Base-by-base conservation (phyloP, 805 yeast species). In the Lipomyces mesembrius region DNA sequence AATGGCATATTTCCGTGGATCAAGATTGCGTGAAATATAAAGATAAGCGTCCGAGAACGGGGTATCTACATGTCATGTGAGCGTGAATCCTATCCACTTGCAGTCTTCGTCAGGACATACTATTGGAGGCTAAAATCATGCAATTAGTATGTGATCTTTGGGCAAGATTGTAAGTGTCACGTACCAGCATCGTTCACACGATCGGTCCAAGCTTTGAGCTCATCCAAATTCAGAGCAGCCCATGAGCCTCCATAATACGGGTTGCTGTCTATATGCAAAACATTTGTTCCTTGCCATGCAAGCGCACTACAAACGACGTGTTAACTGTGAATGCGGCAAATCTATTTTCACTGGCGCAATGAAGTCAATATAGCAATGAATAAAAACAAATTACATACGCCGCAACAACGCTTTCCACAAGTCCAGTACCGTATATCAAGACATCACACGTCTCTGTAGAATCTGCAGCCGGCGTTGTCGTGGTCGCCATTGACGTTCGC, bases 241-340 rank as follows among this genome's bases (percentile, higher is more conserved):
- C 88, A 84, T 46, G 89, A 84, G 76, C 93, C 98, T 25, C 99
- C 99, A 74, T 95, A 95, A 76, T 91, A 88, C 35, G 86, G 83
- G 75, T 92, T 89, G 55, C 87, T 82, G 77, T 95, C 99, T 37
- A 95, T 86, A 75, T 95, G 99, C 56, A 95, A 80, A 8, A 95
- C 98, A 71, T 84, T 87, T n/a, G 95, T 87, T n/a, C 99, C 99
- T 74, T 92, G 97, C 98, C 99, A 95, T 12, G 98, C 89, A 58
- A 95, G 82, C 0, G 98, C 94, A 20, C 74, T 72, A 49, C 46
- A n/a, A n/a, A n/a, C 17, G 20, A 46, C 29, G 11, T 54, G 49
- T 57, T 29, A 51, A 34, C 12, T 34, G 22, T 57, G 34, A 55
- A 9, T 6, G 14, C 17, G 12, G 43, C 14, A 14, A 37, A 43